Evolutionary conservation across 202 grass and related monocot species (phyloP), one percentile per base, ranked within the genome.

Genomic region (Carex sylvatica): DNA sequence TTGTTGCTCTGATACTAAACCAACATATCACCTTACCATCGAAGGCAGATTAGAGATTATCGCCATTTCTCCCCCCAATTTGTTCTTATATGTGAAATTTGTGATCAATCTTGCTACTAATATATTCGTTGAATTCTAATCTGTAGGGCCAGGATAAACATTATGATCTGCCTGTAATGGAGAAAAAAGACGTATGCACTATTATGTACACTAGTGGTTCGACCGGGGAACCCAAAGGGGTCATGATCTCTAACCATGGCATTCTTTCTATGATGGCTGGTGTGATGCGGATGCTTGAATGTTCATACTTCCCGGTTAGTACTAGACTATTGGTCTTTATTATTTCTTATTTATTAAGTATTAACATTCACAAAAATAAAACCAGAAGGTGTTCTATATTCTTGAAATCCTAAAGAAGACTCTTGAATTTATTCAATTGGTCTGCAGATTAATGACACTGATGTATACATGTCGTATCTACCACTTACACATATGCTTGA

Each of bases 201-300:
- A 97, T 97, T 78, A 97, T 97, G 91, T 97, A 97, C 80, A 94
- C 94, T 0, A 97, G 91, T 90, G 91, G 94, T 74, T 94, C 94
- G 71, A 97, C 94, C 7, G 94, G 94, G 78, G 90, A 97, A 66
- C 94, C 94, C 12, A 94, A 92, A 85, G 91, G 94, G 65, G 94
- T 97, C 68, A 54, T 97, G 78, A 94, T 97, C 59, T 90, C 91
- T 16, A 97, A 97, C 73, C 86, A 82, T 40, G 94, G 88, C 72
- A 97, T 97, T 67, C 62, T 97, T 53, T 86, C 90, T 72, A 87
- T 94, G 82, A 85, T 94, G 84, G 77, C 85, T 84, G 91, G 91
- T 71, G 87, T 93, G 53, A 84, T 87, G 64, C 54, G 51, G 61
- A 84, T 92, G 66, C 88, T 94, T 78, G 20, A 1, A 63, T 85